Evolutionary conservation across 2,329 filamentous ascomycete species (phyloP).

Genomic region (Aspergillus sp.): DNA sequence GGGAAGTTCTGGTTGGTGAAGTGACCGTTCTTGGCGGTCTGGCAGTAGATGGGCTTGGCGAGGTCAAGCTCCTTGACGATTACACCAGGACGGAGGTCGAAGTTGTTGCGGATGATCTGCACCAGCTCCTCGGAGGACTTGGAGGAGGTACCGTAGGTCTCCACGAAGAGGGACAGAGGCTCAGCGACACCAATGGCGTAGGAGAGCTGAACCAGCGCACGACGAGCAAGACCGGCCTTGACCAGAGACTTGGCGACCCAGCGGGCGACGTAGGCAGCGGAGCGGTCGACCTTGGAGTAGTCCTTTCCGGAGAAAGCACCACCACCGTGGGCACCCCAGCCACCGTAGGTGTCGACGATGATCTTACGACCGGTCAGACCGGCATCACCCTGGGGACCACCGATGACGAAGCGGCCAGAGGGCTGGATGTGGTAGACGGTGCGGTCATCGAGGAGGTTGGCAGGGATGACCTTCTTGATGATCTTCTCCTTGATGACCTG

Average conservation of each 20-base stretch:
- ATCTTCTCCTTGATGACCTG: conserved; percentile 97
- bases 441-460: conserved; percentile 85
- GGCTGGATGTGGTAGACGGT: conserved; percentile 99
- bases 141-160: conserved; percentile 91
- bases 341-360: conserved; percentile 99
- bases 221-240: conserved; percentile 81
- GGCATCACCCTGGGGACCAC: conserved; percentile 97
- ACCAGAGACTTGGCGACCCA: conserved; percentile 99
- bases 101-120: conserved; percentile 91
- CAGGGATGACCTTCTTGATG: conserved; percentile 90
- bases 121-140: conserved; percentile 92
- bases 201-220: conserved; percentile 93
- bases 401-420: conserved; percentile 97
- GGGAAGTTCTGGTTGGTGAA: conserved; percentile 97
- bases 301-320: conserved; percentile 99
- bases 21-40: conserved; percentile 99
- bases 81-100: conserved; percentile 95
- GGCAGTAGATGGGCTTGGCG: conserved; percentile 93
- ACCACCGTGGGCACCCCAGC: conserved; percentile 99
- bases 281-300: conserved; percentile 99
- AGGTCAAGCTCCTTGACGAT: conserved; percentile 97
- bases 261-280: conserved; percentile 92
- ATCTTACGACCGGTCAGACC: conserved; percentile 99
- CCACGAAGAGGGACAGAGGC: conserved; percentile 96
- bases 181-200: conserved; percentile 99